Conservation (phyloP, 768 basidiomycete genomes). For the Lactarius vividus region DNA sequence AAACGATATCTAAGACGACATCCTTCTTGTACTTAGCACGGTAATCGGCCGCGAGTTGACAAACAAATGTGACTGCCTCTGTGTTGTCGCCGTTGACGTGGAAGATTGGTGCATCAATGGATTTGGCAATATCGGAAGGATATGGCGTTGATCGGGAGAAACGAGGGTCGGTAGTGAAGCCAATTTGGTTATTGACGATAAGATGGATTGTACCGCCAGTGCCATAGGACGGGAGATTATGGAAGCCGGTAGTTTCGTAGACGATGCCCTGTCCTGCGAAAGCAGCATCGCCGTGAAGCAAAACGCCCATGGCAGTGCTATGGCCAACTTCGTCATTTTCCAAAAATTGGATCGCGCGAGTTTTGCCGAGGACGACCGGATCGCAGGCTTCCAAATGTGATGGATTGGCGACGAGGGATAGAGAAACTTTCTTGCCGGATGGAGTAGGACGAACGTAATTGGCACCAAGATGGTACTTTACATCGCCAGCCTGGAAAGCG, state of each 20-base stretch:
- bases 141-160: slow-evolving; percentile 98
- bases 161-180: slow-evolving; percentile 98
- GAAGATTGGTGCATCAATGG: slow-evolving; percentile 98
- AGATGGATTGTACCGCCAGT: slow-evolving; percentile 98
- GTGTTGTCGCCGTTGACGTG: slow-evolving; percentile 99
- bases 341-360: slow-evolving; percentile 93
- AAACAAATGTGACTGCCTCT: slow-evolving; percentile 98
- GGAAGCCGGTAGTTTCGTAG: slow-evolving; percentile 99
- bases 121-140: slow-evolving; percentile 96
- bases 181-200: slow-evolving; percentile 99
- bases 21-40: slow-evolving; percentile 99
- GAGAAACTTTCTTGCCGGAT: slow-evolving; percentile 94
- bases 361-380: slow-evolving; percentile 98
- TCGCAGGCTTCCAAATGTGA: slow-evolving; percentile 98
- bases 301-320: slow-evolving; percentile 87
- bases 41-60: slow-evolving; percentile 96
- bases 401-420: slow-evolving; percentile 97
- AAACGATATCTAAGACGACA: slow-evolving; percentile 97
- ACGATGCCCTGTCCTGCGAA: slow-evolving; percentile 98
- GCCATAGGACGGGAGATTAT: slow-evolving; percentile 91
- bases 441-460: slow-evolving; percentile 99
- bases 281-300: slow-evolving; percentile 97
- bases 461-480: slow-evolving; percentile 98
- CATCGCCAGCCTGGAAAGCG: slow-evolving; percentile 88
- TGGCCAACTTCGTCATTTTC: slow-evolving; percentile 81